Percentiles rank a stretch among this genome's conserved stretches.
Conservation (phyloP, 2,329 filamentous ascomycete genomes). For the Phaeosphaeriaceae sp. region DNA sequence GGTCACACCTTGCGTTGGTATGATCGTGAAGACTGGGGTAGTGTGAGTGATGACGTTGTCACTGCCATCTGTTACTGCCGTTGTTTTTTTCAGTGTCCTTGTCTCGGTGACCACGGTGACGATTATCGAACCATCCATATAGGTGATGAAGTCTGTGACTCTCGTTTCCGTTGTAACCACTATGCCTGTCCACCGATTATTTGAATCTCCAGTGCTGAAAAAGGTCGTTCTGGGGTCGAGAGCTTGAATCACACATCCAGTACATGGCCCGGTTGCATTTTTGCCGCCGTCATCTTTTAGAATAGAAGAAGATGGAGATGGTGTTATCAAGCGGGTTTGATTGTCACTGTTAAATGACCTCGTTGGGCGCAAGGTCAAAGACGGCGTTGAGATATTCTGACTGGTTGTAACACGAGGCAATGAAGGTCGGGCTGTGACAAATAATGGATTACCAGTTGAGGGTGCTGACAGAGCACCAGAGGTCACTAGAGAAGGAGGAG, state of each 20-base stretch:
- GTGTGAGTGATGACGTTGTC: slow-evolving; percentile 24
- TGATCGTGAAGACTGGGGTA: slow-evolving; percentile 29
- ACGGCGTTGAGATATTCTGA: background rate
- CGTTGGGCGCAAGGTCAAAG: background rate
- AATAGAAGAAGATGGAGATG: background rate
- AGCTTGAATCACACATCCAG: slow-evolving; percentile 40
- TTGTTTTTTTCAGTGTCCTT: slow-evolving; percentile 35
- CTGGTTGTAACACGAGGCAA: background rate
- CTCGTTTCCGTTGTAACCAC: slow-evolving; percentile 39
- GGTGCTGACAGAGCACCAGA: background rate
- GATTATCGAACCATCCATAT: slow-evolving; percentile 29
- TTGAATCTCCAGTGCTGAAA: slow-evolving; percentile 11
- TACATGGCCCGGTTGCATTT: slow-evolving; percentile 25
- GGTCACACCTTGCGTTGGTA: slow-evolving; percentile 21
- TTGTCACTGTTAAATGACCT: background rate
- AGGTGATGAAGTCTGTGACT: slow-evolving; percentile 32
- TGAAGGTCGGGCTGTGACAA: background rate
- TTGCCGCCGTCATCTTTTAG: slow-evolving; percentile 1
- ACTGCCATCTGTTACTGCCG: slow-evolving; percentile 21
- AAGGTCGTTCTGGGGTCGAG: slow-evolving; percentile 30
- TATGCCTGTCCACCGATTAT: slow-evolving; percentile 25
- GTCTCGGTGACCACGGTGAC: slow-evolving; percentile 32
- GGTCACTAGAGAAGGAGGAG: background rate
- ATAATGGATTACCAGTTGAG: background rate
- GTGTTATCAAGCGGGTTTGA: background rate